These are phyloP conservation scores for Allantophomopsis lycopodina DNA, from an alignment of 2,329 filamentous ascomycete genomes.

Conservation along the genomic window DNA sequence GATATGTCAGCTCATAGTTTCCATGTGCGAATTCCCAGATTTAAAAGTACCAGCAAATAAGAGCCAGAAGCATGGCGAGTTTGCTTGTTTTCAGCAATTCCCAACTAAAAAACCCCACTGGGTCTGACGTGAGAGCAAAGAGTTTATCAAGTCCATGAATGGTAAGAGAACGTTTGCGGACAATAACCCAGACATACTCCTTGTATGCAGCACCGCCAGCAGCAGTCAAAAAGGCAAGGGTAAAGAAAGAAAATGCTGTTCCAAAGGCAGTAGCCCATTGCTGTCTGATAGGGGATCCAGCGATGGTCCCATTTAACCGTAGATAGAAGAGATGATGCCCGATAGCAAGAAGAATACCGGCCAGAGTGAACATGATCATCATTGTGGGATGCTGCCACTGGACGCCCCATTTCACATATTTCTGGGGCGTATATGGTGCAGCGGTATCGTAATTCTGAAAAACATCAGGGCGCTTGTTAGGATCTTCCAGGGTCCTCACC, in stretches of 20 bases:
- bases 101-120: background rate
- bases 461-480: too few species aligned
- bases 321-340: constrained; percentile 7
- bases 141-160: constrained; percentile 7
- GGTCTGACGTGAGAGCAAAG: constrained; percentile 6
- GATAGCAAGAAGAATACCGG: constrained; percentile 1
- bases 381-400: background rate
- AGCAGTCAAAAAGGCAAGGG: constrained; percentile 5
- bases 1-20: too few species aligned
- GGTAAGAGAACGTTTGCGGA: constrained; percentile 5
- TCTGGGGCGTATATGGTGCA: too few species aligned
- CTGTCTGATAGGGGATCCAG: constrained; percentile 2
- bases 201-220: constrained; percentile 4
- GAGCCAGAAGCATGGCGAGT: too few species aligned
- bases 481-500: too few species aligned
- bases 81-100: too few species aligned
- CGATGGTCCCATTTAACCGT: constrained; percentile 1
- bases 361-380: background rate
- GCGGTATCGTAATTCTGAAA: too few species aligned
- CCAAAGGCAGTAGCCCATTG: constrained; percentile 6
- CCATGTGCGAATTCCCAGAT: too few species aligned
- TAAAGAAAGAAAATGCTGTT: constrained; percentile 7
- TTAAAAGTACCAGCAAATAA: too few species aligned
- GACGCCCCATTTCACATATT: background rate
- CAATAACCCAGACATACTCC: constrained; percentile 9